Evolutionary conservation across 2,329 filamentous ascomycete genomes (phyloP).

Genomic region (Botryotinia calthae): DNA sequence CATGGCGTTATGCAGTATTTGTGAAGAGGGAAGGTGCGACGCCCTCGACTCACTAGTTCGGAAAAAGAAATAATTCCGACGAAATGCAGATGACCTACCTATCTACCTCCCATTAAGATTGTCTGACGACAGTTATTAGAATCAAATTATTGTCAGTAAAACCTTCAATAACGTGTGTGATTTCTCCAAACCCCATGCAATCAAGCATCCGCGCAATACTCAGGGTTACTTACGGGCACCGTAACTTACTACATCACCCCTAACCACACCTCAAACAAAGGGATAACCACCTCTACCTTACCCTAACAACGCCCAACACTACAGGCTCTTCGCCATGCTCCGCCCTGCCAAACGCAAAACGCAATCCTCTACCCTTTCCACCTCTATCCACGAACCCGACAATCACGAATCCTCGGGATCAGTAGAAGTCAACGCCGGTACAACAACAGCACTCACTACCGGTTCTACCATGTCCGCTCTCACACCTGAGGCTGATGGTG

Average conservation of each 20-base stretch:
- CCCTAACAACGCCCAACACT: constrained; percentile 1
- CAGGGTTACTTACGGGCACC: neutral
- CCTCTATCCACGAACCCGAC: neutral
- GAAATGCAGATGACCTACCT: too few species aligned
- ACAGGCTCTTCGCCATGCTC: constrained; percentile 11
- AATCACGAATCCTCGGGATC: neutral
- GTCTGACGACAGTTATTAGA: neutral
- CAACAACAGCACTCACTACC: neutral
- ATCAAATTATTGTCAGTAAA: neutral
- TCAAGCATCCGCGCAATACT: neutral
- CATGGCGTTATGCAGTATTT: neutral
- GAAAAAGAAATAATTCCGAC: neutral
- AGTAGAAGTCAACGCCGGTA: neutral
- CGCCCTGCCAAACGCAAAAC: constrained; percentile 18
- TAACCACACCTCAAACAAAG: constrained; percentile 6
- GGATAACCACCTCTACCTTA: neutral
- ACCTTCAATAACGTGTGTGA: neutral
- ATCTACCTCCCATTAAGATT: neutral
- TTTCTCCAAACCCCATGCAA: neutral
- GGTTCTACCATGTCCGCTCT: constrained; percentile 9
- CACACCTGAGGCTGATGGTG: constrained; percentile 5
- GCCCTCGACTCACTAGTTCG: neutral
- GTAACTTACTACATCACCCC: neutral
- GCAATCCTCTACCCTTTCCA: neutral
- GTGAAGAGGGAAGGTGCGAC: neutral